Conservation (phyloP, 805 yeast genomes). For the Ogataea trehaloabstinens region DNA sequence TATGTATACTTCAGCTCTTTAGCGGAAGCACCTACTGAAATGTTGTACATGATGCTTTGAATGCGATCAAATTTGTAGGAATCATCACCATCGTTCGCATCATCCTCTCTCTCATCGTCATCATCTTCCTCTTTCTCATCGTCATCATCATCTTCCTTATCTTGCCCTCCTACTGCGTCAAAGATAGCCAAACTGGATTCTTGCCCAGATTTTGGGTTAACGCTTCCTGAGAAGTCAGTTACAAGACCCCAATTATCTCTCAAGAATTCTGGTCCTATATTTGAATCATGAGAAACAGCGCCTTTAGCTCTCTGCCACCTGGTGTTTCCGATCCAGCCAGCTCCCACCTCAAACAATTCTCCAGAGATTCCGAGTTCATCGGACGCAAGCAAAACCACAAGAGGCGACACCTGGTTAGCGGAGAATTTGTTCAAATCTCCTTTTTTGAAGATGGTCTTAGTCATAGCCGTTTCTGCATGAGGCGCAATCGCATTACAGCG, state of each 20-base stretch:
- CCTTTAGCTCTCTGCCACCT: slow-evolving; percentile 96
- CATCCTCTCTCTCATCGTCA: slow-evolving; percentile 43
- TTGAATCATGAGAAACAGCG: slow-evolving; percentile 55
- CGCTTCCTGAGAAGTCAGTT: slow-evolving; percentile 57
- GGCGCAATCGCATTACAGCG: slow-evolving; percentile 87
- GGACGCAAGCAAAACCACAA: slow-evolving; percentile 75
- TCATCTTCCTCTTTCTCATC: slow-evolving; percentile 45
- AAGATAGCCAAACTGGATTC: slow-evolving; percentile 82
- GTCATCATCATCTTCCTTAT: slow-evolving; percentile 40
- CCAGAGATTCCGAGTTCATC: slow-evolving; percentile 72
- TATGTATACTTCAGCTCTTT: slow-evolving; percentile 74
- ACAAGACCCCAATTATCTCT: slow-evolving; percentile 65
- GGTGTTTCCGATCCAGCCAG: slow-evolving; percentile 94
- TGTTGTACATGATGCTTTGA: slow-evolving; percentile 79
- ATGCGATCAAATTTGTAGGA: slow-evolving; percentile 58
- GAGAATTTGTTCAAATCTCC: slow-evolving; percentile 81
- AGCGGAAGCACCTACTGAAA: slow-evolving; percentile 84
- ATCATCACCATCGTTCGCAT: slow-evolving; percentile 37
- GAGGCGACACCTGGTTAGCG: slow-evolving; percentile 88
- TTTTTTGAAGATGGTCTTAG: slow-evolving; percentile 77
- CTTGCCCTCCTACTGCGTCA: slow-evolving; percentile 52
- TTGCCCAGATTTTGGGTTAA: slow-evolving; percentile 58
- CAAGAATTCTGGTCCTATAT: slow-evolving; percentile 65
- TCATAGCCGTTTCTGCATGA: slow-evolving; percentile 98
- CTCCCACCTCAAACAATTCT: slow-evolving; percentile 87